phyloP scores from a whole-genome alignment of 176 grass and related monocot genomes.

The Avena insularis region DNA sequence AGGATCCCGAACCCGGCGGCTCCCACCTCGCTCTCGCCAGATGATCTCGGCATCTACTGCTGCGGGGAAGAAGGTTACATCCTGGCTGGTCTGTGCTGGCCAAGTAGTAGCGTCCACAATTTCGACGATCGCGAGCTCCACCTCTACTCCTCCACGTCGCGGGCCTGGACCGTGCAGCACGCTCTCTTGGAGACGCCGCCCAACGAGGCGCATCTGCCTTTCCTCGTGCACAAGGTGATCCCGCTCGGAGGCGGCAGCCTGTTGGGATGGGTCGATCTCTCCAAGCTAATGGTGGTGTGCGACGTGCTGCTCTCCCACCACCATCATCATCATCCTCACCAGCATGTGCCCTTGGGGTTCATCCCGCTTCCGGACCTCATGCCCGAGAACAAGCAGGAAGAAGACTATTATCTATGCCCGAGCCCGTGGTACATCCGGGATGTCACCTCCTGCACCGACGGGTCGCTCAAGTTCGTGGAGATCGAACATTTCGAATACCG shows the following conservation, averaged over 20 bases:
- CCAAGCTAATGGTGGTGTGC: neutral
- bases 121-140: neutral
- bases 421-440: no score
- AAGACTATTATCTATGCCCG: no score
- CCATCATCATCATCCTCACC: no score
- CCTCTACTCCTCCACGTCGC: neutral
- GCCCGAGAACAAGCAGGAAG: neutral
- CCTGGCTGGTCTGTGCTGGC: neutral
- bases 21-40: no score
- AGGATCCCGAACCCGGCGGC: neutral
- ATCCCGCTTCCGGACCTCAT: neutral
- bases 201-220: neutral
- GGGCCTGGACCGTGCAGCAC: neutral
- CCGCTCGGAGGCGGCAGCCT: neutral
- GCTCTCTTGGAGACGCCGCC: neutral
- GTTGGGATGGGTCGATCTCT: neutral
- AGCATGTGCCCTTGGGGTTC: neutral
- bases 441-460: no score
- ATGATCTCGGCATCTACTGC: neutral
- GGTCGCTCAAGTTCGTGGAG: no score
- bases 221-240: neutral
- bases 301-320: neutral
- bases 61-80: neutral
- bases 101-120: no score
- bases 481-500: no score